Base-by-base conservation (phyloP, 257 asterid genomes). In the Datura wrightii region DNA sequence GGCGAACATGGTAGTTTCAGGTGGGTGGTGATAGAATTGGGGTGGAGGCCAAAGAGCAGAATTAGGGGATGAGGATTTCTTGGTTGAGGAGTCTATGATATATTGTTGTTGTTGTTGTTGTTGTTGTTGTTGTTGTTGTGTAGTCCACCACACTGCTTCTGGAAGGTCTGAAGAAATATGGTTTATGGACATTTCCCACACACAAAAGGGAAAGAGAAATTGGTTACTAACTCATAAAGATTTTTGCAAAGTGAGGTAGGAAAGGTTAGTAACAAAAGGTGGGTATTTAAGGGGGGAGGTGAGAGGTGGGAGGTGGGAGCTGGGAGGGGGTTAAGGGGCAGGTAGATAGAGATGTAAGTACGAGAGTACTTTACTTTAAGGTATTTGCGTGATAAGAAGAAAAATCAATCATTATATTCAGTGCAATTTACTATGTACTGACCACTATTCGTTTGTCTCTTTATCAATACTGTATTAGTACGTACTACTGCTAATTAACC, bases 321-420 rank as follows among this genome's bases (percentile, higher is more conserved):
- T 24, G 31, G 31, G 86, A 14, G 83, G 7, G 81, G 9, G 79
- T 11, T 85, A 71, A 82, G 87, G 82, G 84, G 74, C 88, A 63
- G 74, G 66, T 79, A 78, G 36, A 56, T 53, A 84, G 8, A 46
- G 63, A 76, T 7, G 70, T 46, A 46, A 85, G 88, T 86, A 86
- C 87, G 83, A 44, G 72, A 84, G 93, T 84, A 86, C 87, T 82
- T 88, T 91, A 89, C 87, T 89, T 93, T 90, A 90, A 91, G 94
- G 96, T 82, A 65, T 90, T 89, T 90, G 94, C 93, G 94, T 90
- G 94, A 83, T 86, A 71, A 69, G 90, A 89, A 80, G 88, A 90
- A 88, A 89, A 84, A 87, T 90, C 93, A 90, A 93, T 92, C 95
- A 91, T 92, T 91, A 89, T 87, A 90, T 89, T 87, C 94, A 86